A percentile compares a stretch with the other conserved stretches of the same genome.
phyloP scores from a whole-genome alignment of 371 early-diverging fungal genomes.

The Batrachochytrium dendrobatidis region DNA sequence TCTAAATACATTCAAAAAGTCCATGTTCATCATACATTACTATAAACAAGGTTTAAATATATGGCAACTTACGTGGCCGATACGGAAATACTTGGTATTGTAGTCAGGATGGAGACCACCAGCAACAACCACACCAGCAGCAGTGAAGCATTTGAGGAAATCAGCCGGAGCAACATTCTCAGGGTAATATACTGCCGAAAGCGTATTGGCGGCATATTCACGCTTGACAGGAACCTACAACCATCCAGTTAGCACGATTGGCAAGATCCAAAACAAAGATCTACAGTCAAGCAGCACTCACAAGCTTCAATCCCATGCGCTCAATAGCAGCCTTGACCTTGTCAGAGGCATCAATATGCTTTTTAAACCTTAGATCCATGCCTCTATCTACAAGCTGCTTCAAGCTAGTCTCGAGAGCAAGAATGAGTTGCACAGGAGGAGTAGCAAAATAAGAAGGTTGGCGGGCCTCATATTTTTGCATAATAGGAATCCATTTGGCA shows the following conservation, averaged over 20 bases:
- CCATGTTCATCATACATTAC: background rate
- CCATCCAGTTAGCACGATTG: conserved; percentile 4
- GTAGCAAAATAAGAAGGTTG: conserved; percentile 93
- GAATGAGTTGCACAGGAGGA: conserved; percentile 91
- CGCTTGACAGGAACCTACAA: conserved; percentile 32
- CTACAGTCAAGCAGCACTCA: conserved; percentile 24
- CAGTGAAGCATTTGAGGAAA: conserved; percentile 66
- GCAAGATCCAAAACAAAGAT: background rate
- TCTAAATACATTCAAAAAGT: conserved; percentile 23
- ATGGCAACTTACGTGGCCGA: conserved; percentile 46
- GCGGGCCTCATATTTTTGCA: conserved; percentile 88
- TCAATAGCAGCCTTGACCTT: conserved; percentile 64
- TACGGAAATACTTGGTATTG: conserved; percentile 87
- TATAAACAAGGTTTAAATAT: background rate
- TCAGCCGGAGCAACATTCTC: conserved; percentile 69
- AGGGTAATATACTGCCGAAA: conserved; percentile 93
- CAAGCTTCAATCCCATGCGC: conserved; percentile 68
- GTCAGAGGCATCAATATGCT: conserved; percentile 62
- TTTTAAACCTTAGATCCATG: conserved; percentile 62
- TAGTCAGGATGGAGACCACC: conserved; percentile 87
- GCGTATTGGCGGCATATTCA: conserved; percentile 79
- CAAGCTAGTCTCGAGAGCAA: conserved; percentile 80
- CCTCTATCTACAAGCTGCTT: conserved; percentile 62
- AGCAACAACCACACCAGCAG: conserved; percentile 80
- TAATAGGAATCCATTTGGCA: conserved; percentile 59